A percentile compares a stretch with the other conserved stretches of the same genome.
Conservation (phyloP, 495 filamentous ascomycete species). For the Lepidopterella palustris region DNA sequence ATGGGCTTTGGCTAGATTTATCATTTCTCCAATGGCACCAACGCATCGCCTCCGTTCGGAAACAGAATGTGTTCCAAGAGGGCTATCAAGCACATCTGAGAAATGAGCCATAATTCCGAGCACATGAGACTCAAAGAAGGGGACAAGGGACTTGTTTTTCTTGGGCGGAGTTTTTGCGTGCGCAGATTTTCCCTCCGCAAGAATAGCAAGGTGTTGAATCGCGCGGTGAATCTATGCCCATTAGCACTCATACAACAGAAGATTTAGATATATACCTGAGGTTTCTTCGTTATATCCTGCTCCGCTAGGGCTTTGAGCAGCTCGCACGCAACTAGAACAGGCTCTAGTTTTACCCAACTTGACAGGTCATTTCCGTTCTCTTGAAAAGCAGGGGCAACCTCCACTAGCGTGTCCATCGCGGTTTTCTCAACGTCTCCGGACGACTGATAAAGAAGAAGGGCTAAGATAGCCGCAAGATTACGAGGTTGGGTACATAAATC, state of each 20-base stretch:
- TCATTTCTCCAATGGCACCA: conserved; percentile 80
- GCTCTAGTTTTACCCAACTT: conserved; percentile 67
- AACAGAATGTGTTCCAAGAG: conserved; percentile 46
- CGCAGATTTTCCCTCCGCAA: conserved; percentile 51
- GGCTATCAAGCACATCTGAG: conserved; percentile 73
- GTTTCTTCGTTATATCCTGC: conserved; percentile 53
- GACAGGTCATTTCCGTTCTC: conserved; percentile 52
- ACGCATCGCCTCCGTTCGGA: conserved; percentile 67
- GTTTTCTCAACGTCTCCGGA: conserved; percentile 56
- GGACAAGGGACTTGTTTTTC: conserved; percentile 51
- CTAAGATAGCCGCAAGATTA: conserved; percentile 70
- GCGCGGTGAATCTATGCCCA: conserved; percentile 50
- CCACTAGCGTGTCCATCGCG: conserved; percentile 60
- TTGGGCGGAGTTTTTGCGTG: conserved; percentile 45
- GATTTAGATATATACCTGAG: conserved; percentile 43
- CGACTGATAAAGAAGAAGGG: conserved; percentile 69
- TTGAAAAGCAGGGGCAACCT: conserved; percentile 59
- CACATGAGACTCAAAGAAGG: conserved; percentile 79
- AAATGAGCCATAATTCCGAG: conserved; percentile 83
- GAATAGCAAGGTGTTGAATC: conserved; percentile 58
- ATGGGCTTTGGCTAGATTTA: conserved; percentile 61
- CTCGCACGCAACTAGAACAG: conserved; percentile 66
- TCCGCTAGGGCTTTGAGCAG: conserved; percentile 78
- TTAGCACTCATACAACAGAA: conserved; percentile 18
- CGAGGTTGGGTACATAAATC: conserved; percentile 53